A percentile compares a stretch with the other conserved stretches of the same genome.
Evolutionary conservation across 2,329 filamentous ascomycete species (phyloP).

Genomic region (Anthostomella pinea): DNA sequence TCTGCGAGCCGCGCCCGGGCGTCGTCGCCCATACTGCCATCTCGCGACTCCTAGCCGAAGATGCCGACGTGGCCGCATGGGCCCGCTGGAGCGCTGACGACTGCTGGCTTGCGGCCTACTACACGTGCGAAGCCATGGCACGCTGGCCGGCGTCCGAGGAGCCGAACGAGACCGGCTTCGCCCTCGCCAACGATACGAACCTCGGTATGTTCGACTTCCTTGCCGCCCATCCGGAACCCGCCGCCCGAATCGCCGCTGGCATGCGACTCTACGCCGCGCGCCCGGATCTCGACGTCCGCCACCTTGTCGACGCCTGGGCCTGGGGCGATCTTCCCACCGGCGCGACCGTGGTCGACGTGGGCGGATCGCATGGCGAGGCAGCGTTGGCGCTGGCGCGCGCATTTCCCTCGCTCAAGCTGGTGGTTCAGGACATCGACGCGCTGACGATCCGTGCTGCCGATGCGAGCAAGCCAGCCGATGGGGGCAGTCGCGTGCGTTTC

Average conservation of each 20-base stretch:
- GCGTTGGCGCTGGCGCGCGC: slow-evolving; percentile 8
- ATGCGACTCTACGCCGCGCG: slow-evolving; percentile 48
- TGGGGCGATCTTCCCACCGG: slow-evolving; percentile 40
- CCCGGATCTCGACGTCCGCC: slow-evolving; percentile 51
- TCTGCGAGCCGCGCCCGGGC: slow-evolving; percentile 23
- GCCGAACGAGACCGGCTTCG: slow-evolving; percentile 48
- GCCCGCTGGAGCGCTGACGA: slow-evolving; percentile 8
- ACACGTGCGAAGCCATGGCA: slow-evolving; percentile 10
- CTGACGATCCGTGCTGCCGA: not conserved
- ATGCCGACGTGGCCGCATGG: slow-evolving; percentile 46
- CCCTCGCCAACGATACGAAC: slow-evolving; percentile 45
- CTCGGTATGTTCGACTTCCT: slow-evolving; percentile 53
- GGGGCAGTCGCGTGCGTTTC: slow-evolving; percentile 17
- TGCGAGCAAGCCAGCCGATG: slow-evolving; percentile 5
- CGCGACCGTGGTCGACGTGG: slow-evolving; percentile 11
- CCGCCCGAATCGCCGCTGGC: slow-evolving; percentile 49
- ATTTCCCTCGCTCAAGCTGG: slow-evolving; percentile 42
- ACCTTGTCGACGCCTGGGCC: slow-evolving; percentile 53
- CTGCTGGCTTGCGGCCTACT: slow-evolving; percentile 10
- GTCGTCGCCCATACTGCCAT: slow-evolving; percentile 20
- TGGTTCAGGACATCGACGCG: slow-evolving; percentile 52
- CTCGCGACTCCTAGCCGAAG: slow-evolving; percentile 24
- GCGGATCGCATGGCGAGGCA: slow-evolving; percentile 9
- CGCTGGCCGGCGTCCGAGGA: slow-evolving; percentile 41
- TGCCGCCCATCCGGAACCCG: slow-evolving; percentile 42